A percentile compares a stretch with the other conserved stretches of the same genome.
Evolutionary conservation across 75 land plant genomes (phyloP).

Genomic region (Selaginella moellendorffii): DNA sequence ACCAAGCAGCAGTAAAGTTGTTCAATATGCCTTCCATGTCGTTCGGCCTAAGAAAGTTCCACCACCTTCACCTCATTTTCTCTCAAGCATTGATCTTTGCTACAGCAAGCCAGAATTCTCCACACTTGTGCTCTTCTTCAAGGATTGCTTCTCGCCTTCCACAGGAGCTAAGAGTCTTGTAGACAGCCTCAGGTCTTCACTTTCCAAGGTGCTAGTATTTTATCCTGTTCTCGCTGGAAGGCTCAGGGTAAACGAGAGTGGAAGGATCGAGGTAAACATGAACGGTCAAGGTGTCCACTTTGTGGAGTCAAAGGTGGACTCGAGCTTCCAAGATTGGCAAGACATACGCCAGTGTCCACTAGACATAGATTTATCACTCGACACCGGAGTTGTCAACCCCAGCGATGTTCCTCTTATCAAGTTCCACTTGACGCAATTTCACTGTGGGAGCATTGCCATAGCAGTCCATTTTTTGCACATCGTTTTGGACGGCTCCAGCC

Average conservation of each 20-base stretch:
- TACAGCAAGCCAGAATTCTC: background rate
- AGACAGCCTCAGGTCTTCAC: background rate
- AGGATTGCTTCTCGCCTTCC: background rate
- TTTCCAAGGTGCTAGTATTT: background rate
- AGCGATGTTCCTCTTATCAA: background rate
- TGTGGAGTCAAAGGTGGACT: background rate
- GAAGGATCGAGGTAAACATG: background rate
- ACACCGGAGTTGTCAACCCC: background rate
- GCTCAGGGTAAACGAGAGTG: background rate
- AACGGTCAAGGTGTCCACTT: background rate
- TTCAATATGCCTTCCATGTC: too few species aligned
- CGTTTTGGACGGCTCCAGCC: background rate
- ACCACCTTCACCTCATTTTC: background rate
- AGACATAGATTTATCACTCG: background rate
- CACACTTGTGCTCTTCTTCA: background rate
- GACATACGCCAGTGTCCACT: background rate
- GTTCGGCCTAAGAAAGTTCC: background rate
- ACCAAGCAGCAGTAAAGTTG: too few species aligned
- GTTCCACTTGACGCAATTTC: background rate
- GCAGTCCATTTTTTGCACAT: background rate
- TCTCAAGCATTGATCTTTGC: background rate
- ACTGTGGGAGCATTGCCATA: background rate
- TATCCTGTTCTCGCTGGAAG: constrained; percentile 4
- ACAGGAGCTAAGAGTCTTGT: background rate
- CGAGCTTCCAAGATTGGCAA: background rate